Evolutionary conservation across 768 basidiomycete species (phyloP), one percentile per base, ranked within the genome.

Genomic region (Plicaturopsis crispa): DNA sequence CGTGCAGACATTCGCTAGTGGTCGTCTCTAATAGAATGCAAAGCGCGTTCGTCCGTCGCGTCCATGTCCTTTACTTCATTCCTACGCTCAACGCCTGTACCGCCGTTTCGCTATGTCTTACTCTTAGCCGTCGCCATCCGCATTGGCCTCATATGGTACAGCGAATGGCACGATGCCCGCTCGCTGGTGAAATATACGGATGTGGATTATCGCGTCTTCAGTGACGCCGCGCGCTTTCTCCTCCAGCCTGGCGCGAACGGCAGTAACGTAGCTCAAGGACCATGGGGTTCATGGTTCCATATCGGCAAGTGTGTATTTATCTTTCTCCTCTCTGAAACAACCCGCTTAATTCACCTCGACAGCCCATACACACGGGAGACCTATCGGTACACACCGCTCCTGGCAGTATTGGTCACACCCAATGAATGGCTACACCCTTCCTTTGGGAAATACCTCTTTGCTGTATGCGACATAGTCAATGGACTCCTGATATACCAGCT

Each of bases 181-280:
- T 87, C 85, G 1, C 57, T 77, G 21, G 80, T 97, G 17, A 93
- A 93, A 59, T 99, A 98, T 55, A 98, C 96, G n/a, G 96, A 99
- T 60, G 72, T 98, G 47, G 96, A 99, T 61, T 98, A 97, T 60
- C 74, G 79, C 24, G 94, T 99, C 49, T 96, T 97, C 66, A 85
- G 76, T 33, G 94, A 98, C 57, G 96, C 96, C 4, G 80, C 91
- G 1, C 65, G 62, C 30, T 89, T 87, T 53, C 52, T 88, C 22
- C 55, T 76, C 19, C 51, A 67, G 33, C 73, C 80, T 24, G 30
- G 60, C n/a, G 54, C 66, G 28, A 56, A 44, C 7, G 44, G 54
- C 21, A 57, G 46, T 19, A 83, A 81, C 50, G 47, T 44, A 17
- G 87, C 83, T 14, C 68, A 70, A 44, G 92, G 91, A 7, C 69